Evolutionary conservation across 2,329 filamentous ascomycete genomes (phyloP).

Genomic region (Pestalotiopsis sp.): DNA sequence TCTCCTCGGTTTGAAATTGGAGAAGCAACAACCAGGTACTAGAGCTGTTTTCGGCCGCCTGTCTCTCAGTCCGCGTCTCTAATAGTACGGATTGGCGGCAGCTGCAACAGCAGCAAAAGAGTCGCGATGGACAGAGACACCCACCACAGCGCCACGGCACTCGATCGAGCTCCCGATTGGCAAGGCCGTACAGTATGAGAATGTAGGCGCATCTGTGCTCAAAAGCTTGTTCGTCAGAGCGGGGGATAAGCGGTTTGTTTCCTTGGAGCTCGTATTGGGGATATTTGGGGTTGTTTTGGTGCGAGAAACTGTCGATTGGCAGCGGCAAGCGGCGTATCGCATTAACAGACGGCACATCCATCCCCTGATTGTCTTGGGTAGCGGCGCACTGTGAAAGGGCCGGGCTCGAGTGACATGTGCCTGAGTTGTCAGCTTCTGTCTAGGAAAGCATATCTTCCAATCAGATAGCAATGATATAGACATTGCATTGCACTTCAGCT

Average conservation of each 20-base stretch:
- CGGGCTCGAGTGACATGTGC: neutral
- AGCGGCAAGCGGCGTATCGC: neutral
- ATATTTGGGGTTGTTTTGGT: neutral
- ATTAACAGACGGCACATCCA: neutral
- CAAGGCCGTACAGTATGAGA: neutral
- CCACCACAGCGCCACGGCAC: neutral
- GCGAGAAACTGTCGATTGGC: neutral
- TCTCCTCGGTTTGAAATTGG: neutral
- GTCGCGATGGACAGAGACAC: neutral
- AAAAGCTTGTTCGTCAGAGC: neutral
- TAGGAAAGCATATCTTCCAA: neutral
- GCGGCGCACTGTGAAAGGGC: neutral
- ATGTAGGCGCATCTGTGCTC: neutral
- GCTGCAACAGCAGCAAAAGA: neutral
- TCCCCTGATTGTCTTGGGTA: neutral
- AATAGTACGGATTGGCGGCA: neutral
- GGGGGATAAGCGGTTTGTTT: neutral
- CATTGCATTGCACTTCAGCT: neutral
- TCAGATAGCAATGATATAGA: no score
- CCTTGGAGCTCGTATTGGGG: neutral
- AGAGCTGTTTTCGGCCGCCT: neutral
- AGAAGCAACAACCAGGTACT: neutral
- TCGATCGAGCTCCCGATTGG: neutral
- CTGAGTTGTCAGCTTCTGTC: neutral
- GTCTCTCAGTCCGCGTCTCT: neutral